Evolutionary conservation across 129 eudicot species (phyloP), one percentile per base, ranked within the genome.

Genomic region (Centella asiatica): DNA sequence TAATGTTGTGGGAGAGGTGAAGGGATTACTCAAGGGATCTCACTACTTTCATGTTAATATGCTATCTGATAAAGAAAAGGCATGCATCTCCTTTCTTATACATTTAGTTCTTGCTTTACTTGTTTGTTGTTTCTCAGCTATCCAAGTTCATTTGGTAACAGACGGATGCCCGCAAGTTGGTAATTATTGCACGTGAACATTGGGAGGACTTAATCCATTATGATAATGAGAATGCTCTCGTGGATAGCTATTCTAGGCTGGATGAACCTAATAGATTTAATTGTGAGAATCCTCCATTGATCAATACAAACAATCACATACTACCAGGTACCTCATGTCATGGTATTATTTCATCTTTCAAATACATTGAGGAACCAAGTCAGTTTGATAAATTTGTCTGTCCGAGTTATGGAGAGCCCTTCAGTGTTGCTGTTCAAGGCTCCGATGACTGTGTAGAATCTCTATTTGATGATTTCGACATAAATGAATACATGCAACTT

Each of bases 31-130:
- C 57, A 46, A 47, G 45, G 66, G 67, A 7, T 58, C 49, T 29
- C 70, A 31, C 10, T 71, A 34, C 54, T 36, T 56, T 36, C 72
- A 76, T 19, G 23, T 32, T 2, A 64, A 60, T 31, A 40, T 25
- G 54, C 69, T 80, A 42, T 32, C 87, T 20, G 69, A 80, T 61
- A 57, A 33, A 19, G 77, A 80, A 52, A 61, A 83, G 95, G 95
- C 75, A 71, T 47, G 69, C 44, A 50, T 74, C 55, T 55, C 52
- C 61, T 63, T 28, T 47, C 40, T 19, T 28, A 28, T 9, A 15
- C 6, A 53, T 28, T 45, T 44, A 6, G 36, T 6, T 37, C 22
- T 57, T 36, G 12, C 42, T n/a, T 31, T 20, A 22, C 23, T 27
- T 39, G 22, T 62, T 51, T 36, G 33, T 15, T 28, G 27, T 17